Evolutionary conservation across 2,329 filamentous ascomycete genomes (phyloP), one percentile per base, ranked within the genome.

Genomic region (Colletotrichum simmondsii): DNA sequence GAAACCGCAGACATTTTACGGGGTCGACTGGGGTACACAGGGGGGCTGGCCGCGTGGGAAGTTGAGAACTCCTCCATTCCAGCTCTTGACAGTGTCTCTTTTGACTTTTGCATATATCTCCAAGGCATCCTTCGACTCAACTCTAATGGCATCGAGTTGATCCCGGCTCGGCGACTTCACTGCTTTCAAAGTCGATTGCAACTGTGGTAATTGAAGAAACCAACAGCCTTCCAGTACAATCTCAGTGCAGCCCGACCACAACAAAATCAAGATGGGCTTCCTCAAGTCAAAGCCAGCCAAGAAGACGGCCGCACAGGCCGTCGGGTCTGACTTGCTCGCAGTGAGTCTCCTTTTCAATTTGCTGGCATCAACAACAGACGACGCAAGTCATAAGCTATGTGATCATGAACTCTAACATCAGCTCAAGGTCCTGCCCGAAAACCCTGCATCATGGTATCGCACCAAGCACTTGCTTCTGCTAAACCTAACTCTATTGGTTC

Each of bases 401-500:
- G 4, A 49, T 4, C 30, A 57, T 12, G 8, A 49, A 60, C 46
- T 72, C 67, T 67, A 46, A 63, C 67, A 57, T 32, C 6, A 8
- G 16, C 52, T 57, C 60, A 46, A 79, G 77, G 78, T 87, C 8
- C 78, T 87, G 5, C 86, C 86, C n/a, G 69, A 82, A 30, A 79
- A 84, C 62, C 75, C 79, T 35, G 80, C 79, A 37, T 79, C 80
- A 35, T 87, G 86, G 86, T 86, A 82, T 68, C 79, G 80, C 4
- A 78, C 80, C 3, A 79, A 81, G 0, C 84, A 87, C 78, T 77
- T 88, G 1, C 75, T 86, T 7, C 76, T 80, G 37, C 80, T 87
- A 8, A 87, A 87, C 66, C 75, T 86, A 10, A 77, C 85, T 16
- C 80, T 87, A 0, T 65, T 86, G 5, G 75, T 87, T 2, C 85